These are phyloP conservation scores for Neurospora sp. DNA, from an alignment of 495 filamentous ascomycete species.

Conservation along the genomic window DNA sequence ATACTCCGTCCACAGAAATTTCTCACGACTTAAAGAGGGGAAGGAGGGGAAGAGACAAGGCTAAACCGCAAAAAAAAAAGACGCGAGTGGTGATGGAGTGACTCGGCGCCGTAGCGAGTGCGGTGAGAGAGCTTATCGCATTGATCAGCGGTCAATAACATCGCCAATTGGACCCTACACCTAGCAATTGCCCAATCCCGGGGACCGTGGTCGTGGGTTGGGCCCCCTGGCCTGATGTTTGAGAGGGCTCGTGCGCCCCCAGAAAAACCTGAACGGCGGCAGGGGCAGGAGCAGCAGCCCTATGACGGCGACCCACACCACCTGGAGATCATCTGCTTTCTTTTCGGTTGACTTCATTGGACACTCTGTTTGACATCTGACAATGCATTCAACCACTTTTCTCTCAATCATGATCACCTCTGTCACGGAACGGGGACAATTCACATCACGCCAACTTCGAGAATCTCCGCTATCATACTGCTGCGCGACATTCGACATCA, in stretches of 20 bases:
- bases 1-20: background rate
- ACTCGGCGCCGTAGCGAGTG: background rate
- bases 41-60: background rate
- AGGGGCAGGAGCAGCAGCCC: background rate
- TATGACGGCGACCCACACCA: background rate
- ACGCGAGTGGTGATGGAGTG: background rate
- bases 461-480: background rate
- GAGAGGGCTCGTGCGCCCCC: background rate
- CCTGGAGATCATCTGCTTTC: background rate
- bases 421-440: background rate
- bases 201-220: background rate
- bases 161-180: background rate
- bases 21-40: background rate
- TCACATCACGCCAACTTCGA: background rate
- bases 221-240: background rate
- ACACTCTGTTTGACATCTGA: background rate
- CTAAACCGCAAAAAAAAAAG: background rate
- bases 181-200: background rate
- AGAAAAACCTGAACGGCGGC: background rate
- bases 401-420: background rate
- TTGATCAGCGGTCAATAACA: background rate
- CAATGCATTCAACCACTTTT: background rate
- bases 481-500: background rate
- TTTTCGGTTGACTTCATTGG: background rate
- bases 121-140: background rate